Evolutionary conservation across 2,329 filamentous ascomycete species (phyloP).

Genomic region (Trichoderma guizhouense): DNA sequence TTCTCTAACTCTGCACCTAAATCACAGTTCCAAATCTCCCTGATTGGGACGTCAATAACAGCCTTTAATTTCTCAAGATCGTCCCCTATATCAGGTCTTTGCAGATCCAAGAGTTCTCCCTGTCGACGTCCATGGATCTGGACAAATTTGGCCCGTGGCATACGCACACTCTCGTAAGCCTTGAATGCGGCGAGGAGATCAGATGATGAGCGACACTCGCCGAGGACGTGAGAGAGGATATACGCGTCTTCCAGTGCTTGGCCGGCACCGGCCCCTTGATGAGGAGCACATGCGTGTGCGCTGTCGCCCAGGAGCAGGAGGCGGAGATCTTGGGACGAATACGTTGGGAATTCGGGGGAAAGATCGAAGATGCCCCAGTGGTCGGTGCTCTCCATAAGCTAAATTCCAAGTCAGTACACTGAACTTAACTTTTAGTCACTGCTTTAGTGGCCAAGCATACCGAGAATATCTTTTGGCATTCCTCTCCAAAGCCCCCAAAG

Average conservation of each 20-base stretch:
- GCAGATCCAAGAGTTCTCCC: slow-evolving; percentile 18
- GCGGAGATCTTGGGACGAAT: slow-evolving; percentile 25
- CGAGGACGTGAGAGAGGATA: slow-evolving; percentile 23
- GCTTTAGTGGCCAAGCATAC: background rate
- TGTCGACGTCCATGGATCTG: slow-evolving; percentile 19
- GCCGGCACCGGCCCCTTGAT: slow-evolving; percentile 42
- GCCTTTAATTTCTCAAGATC: slow-evolving; percentile 16
- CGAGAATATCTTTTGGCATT: slow-evolving; percentile 13
- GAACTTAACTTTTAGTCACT: background rate
- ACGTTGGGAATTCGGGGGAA: slow-evolving; percentile 16
- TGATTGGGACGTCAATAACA: slow-evolving; percentile 3
- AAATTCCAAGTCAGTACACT: background rate
- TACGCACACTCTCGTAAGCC: slow-evolving; percentile 20
- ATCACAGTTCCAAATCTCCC: slow-evolving; percentile 12
- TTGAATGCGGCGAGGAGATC: slow-evolving; percentile 16
- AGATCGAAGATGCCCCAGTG: slow-evolving; percentile 22
- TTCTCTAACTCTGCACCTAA: background rate
- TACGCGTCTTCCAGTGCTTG: slow-evolving; percentile 39
- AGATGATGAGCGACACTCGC: background rate
- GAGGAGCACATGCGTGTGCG: slow-evolving; percentile 47
- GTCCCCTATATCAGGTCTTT: slow-evolving; percentile 5
- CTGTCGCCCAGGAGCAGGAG: slow-evolving; percentile 45
- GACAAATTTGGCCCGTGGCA: slow-evolving; percentile 19
- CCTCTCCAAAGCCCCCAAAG: background rate
- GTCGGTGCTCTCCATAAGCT: slow-evolving; percentile 17